Conservation (phyloP, 139 green algal genomes). For the Limnomonas spitsbergensis region DNA sequence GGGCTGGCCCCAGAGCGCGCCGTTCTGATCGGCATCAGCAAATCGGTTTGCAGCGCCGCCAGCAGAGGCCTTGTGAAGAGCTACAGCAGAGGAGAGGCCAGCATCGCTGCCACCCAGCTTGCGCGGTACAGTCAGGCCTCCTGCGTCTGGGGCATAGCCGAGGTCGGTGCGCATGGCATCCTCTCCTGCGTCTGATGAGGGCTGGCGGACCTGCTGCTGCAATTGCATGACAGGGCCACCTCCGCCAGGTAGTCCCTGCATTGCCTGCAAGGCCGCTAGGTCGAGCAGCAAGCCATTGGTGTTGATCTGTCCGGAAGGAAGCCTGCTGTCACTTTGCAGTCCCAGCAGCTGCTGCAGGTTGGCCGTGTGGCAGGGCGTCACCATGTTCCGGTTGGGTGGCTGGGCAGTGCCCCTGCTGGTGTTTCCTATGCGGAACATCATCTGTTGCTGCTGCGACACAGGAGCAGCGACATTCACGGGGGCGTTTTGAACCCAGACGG, state of each 20-base stretch:
- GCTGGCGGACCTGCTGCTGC: too few relatives aligned
- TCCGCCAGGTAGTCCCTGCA: neutral
- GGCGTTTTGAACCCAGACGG: slow-evolving; percentile 3
- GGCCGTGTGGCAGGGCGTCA: neutral
- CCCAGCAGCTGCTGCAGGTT: neutral
- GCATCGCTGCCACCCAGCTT: too few relatives aligned
- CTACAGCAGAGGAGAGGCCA: too few relatives aligned
- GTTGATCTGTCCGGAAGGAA: neutral
- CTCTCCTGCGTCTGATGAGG: too few relatives aligned
- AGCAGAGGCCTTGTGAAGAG: too few relatives aligned
- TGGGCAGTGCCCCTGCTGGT: neutral
- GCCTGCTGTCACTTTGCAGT: neutral
- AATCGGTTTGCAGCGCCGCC: too few relatives aligned
- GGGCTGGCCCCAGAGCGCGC: too few relatives aligned
- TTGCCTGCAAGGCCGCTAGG: neutral
- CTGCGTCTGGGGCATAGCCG: too few relatives aligned
- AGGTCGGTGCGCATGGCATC: too few relatives aligned
- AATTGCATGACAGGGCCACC: too few relatives aligned
- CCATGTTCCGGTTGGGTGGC: neutral
- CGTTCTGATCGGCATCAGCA: too few relatives aligned
- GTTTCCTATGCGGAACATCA: neutral
- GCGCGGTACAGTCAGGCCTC: too few relatives aligned
- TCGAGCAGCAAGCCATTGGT: neutral
- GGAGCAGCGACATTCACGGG: neutral
- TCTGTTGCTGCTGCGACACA: neutral